Base-by-base conservation (phyloP, 2,329 filamentous ascomycete genomes). In the Elsinoe necatrix region DNA sequence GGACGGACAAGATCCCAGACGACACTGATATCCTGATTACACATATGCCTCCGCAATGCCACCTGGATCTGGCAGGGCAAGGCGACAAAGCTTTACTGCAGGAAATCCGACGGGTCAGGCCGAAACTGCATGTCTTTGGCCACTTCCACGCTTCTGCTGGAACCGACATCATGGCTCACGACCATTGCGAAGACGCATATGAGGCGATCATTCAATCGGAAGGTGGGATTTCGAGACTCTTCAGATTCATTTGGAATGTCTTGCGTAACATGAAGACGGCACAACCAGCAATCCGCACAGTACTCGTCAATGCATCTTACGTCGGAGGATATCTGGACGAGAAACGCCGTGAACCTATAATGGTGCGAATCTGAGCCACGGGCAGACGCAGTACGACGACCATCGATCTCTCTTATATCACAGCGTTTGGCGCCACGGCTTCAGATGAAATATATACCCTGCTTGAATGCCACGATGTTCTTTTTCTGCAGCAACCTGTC, bases 171-270 rank as follows among this genome's bases (percentile, higher is more conserved):
- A 76, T 86, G 8, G 86, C 81, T 70, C 93, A 86, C 75, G 87
- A 92, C 67, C 77, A 82, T 20, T 80, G 82, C 60, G 87, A 93
- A 68, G 72, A 72, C 18, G 78, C 79, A 0, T 92, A 87, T 71
- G 87, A 91, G 70, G 73, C 75, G 16, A 74, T 89, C 25, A 75
- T 77, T 65, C 65, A 67, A 5, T 72, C 57, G 63, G 63, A 6
- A 67, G 71, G 2, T 63, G 72, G 57, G 62, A 70, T 56, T 7
- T 58, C 62, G 31, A 69, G 69, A 3, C 20, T 73, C 25, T 48
- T 75, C 25, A 21, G 31, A 7, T 58, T 58, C 35, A 35, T 42
- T 5, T 9, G 54, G 12, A 23, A 42, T 14, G 20, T 21, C 11
- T 45, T 52, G 4, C n/a, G 23, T 41, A 31, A 20, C 29, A 6